Evolutionary conservation across 179 eudicot species (phyloP).

Genomic region (Heliamphora pulchella): DNA sequence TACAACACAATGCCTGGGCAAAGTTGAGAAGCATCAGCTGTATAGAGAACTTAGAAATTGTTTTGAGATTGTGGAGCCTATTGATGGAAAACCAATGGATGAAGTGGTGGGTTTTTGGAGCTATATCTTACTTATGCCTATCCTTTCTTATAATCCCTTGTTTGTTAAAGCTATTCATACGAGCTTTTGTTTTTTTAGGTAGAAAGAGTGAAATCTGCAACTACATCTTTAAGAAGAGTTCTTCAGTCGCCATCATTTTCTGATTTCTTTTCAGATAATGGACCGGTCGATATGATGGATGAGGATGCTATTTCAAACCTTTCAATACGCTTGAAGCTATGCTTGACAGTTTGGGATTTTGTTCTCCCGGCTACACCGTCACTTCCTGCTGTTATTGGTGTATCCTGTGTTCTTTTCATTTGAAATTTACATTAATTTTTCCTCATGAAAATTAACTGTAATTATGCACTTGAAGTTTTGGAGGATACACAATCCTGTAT

Average conservation of each 20-base stretch:
- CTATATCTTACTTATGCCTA: background rate
- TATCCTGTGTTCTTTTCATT: constrained; percentile 48
- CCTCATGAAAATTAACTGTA: background rate
- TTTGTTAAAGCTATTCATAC: constrained; percentile 20
- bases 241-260: constrained; percentile 77
- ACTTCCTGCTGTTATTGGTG: constrained; percentile 97
- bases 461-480: background rate
- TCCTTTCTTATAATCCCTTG: background rate
- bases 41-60: constrained; percentile 64
- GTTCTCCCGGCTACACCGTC: constrained; percentile 88
- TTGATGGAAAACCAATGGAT: constrained; percentile 46
- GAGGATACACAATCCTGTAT: background rate
- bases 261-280: constrained; percentile 68
- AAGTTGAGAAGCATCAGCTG: constrained; percentile 63
- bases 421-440: background rate
- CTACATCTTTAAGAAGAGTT: constrained; percentile 66
- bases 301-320: constrained; percentile 65
- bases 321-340: constrained; percentile 65
- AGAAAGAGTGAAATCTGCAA: constrained; percentile 70
- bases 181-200: constrained; percentile 45
- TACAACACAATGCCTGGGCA: constrained; percentile 43
- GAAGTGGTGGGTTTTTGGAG: constrained; percentile 55
- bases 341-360: constrained; percentile 91
- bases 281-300: constrained; percentile 83
- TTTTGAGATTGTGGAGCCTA: constrained; percentile 66